phyloP scores from a whole-genome alignment of 2,329 filamentous ascomycete species.

The Colletotrichum scovillei region DNA sequence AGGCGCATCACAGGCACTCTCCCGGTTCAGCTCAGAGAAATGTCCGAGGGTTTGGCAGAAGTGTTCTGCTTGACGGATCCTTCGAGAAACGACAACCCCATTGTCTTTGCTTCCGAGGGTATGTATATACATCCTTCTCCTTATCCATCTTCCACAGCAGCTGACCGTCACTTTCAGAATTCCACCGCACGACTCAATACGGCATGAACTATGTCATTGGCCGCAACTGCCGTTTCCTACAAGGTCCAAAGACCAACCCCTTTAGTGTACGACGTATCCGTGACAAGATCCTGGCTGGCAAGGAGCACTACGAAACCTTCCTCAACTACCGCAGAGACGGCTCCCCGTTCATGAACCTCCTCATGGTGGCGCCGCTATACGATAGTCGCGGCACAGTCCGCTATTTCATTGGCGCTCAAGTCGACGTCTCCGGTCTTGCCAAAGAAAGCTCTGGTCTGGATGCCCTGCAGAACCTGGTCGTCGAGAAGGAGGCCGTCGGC shows the following conservation, averaged over 20 bases:
- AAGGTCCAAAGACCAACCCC: constrained; percentile 77
- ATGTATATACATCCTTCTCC: constrained; percentile 26
- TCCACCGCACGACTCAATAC: constrained; percentile 80
- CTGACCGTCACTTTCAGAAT: constrained; percentile 60
- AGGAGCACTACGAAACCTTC: constrained; percentile 79
- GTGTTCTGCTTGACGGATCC: constrained; percentile 84
- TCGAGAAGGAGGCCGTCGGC: constrained; percentile 45
- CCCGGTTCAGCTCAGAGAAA: constrained; percentile 70
- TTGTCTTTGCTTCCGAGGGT: constrained; percentile 83
- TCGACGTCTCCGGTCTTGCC: constrained; percentile 76
- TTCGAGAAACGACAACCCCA: constrained; percentile 78
- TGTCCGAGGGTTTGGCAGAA: constrained; percentile 81
- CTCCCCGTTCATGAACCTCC: constrained; percentile 80
- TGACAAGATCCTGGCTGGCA: constrained; percentile 70
- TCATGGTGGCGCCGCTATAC: constrained; percentile 78
- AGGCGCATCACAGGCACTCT: constrained; percentile 75
- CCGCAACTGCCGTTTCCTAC: constrained; percentile 82
- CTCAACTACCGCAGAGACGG: constrained; percentile 84
- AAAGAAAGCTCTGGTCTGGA: constrained; percentile 75
- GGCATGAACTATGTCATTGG: constrained; percentile 79
- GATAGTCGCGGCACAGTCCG: constrained; percentile 74
- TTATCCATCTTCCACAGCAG: not conserved
- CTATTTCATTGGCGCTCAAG: constrained; percentile 78
- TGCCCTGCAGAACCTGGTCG: constrained; percentile 62
- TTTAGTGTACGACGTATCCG: constrained; percentile 71